phyloP scores from a whole-genome alignment of 2,329 filamentous ascomycete genomes.

The Ascochyta viciae-villosae region DNA sequence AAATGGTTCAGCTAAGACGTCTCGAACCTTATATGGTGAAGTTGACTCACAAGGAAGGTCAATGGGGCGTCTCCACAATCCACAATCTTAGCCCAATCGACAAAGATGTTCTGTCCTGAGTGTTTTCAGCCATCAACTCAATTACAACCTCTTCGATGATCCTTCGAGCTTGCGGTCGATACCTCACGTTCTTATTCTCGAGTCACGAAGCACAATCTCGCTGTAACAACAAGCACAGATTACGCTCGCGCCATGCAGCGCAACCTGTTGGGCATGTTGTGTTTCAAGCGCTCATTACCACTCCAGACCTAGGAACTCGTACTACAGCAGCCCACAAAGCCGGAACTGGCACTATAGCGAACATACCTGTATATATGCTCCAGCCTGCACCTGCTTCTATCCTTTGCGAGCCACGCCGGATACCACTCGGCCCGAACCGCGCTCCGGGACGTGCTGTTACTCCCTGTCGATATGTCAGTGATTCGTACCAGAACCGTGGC shows the following conservation, averaged over 20 bases:
- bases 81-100: slow-evolving; percentile 60
- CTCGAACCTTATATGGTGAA: not conserved
- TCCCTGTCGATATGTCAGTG: slow-evolving; percentile 39
- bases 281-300: not conserved
- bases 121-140: not conserved
- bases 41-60: slow-evolving; percentile 54
- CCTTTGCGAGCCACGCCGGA: slow-evolving; percentile 58
- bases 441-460: slow-evolving; percentile 62
- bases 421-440: slow-evolving; percentile 60
- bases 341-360: not conserved
- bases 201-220: not conserved
- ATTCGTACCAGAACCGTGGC: not conserved
- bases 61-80: slow-evolving; percentile 64
- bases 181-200: not conserved
- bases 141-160: not conserved
- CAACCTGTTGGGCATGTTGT: not conserved
- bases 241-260: not conserved
- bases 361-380: slow-evolving; percentile 58
- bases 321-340: not conserved
- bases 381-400: slow-evolving; percentile 53
- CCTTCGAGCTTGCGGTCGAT: not conserved
- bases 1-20: not conserved
- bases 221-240: not conserved
- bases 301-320: not conserved
- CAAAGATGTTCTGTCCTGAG: slow-evolving; percentile 52